These are phyloP conservation scores for Pseudogymnoascus pannorum DNA, from an alignment of 2,329 filamentous ascomycete genomes.

Conservation along the genomic window DNA sequence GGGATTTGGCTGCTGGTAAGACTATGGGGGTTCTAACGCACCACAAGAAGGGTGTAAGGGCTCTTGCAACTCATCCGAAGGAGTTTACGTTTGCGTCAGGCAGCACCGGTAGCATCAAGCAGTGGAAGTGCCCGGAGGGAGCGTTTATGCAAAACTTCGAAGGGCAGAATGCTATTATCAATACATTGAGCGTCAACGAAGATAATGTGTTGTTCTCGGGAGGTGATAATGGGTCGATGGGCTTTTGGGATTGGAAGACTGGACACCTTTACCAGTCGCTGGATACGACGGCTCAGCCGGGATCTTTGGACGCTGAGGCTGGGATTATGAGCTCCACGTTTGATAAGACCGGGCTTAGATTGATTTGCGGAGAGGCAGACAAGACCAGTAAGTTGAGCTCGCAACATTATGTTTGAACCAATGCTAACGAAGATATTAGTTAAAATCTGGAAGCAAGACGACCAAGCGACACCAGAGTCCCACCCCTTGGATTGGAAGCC, in stretches of 20 bases:
- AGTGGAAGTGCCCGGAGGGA: conserved; percentile 98
- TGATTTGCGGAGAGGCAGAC: conserved; percentile 93
- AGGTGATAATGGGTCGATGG: conserved; percentile 91
- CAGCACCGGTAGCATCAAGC: conserved; percentile 91
- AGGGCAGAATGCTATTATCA: conserved; percentile 93
- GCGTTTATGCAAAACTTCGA: conserved; percentile 99
- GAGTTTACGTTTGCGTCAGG: conserved; percentile 96
- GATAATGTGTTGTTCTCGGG: conserved; percentile 94
- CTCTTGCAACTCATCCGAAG: conserved; percentile 73
- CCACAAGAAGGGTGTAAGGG: conserved; percentile 94
- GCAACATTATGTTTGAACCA: not conserved
- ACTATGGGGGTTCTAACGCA: conserved; percentile 93
- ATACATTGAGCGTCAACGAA: conserved; percentile 85
- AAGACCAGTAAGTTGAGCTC: conserved; percentile 63
- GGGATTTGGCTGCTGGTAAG: conserved; percentile 95
- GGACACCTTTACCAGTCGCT: conserved; percentile 85
- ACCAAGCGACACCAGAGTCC: conserved; percentile 80
- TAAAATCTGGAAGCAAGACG: conserved; percentile 95
- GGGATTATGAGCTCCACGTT: conserved; percentile 94
- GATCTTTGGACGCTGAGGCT: conserved; percentile 86
- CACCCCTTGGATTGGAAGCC: conserved; percentile 93
- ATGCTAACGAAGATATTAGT: conserved; percentile 40
- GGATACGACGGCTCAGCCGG: conserved; percentile 89
- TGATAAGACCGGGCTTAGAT: conserved; percentile 76
- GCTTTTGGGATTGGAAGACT: conserved; percentile 98